These are phyloP conservation scores for Xylaria bambusicola DNA, from an alignment of 495 filamentous ascomycete species.

Conservation along the genomic window DNA sequence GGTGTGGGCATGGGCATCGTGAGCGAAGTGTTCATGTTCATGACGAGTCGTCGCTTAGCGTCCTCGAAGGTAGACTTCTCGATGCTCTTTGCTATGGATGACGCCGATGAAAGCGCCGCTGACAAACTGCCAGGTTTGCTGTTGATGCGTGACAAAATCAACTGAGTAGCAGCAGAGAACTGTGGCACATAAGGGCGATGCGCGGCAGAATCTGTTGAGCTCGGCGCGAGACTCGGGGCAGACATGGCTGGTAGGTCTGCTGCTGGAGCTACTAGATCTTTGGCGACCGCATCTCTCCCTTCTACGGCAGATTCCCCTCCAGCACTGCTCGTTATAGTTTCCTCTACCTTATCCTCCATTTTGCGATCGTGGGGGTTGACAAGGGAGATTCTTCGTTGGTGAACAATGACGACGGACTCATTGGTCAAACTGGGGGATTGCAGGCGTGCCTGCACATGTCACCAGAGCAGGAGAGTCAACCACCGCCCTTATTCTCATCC, in stretches of 20 bases:
- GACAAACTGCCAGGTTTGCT: conserved; percentile 40
- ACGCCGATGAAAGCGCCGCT: conserved; percentile 38
- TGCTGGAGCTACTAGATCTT: background rate
- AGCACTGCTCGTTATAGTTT: too few relatives aligned
- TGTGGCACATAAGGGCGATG: conserved; percentile 49
- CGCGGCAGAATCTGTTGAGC: conserved; percentile 25
- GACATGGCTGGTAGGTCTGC: background rate
- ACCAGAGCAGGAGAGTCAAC: too few relatives aligned
- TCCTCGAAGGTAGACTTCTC: conserved; percentile 48
- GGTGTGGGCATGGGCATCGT: conserved; percentile 48
- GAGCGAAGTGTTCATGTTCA: conserved; percentile 51
- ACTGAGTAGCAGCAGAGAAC: conserved; percentile 56
- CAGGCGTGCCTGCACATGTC: too few relatives aligned
- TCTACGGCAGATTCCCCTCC: background rate
- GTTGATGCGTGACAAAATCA: conserved; percentile 58
- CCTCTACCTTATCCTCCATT: too few relatives aligned
- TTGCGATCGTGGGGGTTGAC: background rate
- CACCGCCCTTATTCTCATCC: too few relatives aligned
- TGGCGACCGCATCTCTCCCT: background rate
- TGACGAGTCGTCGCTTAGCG: conserved; percentile 48
- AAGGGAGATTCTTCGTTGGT: background rate
- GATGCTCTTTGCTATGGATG: conserved; percentile 31
- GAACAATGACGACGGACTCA: background rate
- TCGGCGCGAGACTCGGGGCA: conserved; percentile 23
- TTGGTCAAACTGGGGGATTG: conserved; percentile 1